Evolutionary conservation across 176 grass and related monocot species (phyloP).

Genomic region (sorghum (Sorghum bicolor)): DNA sequence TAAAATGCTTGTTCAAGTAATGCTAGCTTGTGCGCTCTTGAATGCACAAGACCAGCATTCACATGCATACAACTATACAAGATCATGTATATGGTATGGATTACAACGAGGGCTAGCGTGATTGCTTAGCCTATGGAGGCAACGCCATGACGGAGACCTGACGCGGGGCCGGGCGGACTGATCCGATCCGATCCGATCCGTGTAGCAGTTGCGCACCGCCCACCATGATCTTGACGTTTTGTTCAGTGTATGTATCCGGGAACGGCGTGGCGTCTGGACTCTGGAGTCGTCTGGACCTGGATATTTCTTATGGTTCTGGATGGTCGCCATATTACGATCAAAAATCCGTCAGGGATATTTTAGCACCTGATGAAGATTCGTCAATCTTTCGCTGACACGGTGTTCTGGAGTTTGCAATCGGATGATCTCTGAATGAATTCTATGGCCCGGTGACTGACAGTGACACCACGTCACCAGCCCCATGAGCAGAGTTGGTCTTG

Average conservation of each 20-base stretch:
- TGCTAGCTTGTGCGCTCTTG: neutral
- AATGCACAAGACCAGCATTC: neutral
- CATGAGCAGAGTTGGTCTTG: neutral
- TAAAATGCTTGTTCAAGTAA: too few species aligned
- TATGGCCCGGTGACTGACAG: neutral
- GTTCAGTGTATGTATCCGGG: neutral
- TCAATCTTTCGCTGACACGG: neutral
- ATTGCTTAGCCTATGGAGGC: neutral
- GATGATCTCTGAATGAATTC: neutral
- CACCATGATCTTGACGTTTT: neutral
- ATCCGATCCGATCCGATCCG: neutral
- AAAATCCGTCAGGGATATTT: neutral
- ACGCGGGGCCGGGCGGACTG: neutral
- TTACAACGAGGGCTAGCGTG: neutral
- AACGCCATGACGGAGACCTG: slow-evolving; percentile 3
- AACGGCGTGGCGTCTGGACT: neutral
- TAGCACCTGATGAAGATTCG: neutral
- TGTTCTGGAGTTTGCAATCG: neutral
- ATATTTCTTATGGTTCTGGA: neutral
- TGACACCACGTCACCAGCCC: neutral
- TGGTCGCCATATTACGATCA: neutral
- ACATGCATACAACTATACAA: neutral
- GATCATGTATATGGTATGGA: neutral
- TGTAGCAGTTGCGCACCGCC: neutral
- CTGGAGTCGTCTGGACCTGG: neutral